Base-by-base conservation (phyloP, 2,329 filamentous ascomycete species). In the Diplodia sapinea region DNA sequence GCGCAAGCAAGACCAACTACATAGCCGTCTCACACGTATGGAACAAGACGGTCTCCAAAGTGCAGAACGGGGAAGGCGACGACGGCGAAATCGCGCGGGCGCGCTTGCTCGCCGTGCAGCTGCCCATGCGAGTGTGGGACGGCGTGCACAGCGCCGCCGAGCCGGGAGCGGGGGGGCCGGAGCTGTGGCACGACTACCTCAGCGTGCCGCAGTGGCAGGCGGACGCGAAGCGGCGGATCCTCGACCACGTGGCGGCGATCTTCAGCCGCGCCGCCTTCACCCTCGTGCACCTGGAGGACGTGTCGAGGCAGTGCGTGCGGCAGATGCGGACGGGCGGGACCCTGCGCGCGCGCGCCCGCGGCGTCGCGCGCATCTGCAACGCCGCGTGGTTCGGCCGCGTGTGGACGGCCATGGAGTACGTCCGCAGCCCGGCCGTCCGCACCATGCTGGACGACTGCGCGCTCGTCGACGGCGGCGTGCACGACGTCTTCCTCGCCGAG, bases 101-200 rank as follows among this genome's bases (percentile, higher is more conserved):
- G 9, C 55, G 55, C 8, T 7, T 2, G 23, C 38, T 61, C 12
- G 57, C 57, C 9, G 3, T 49, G 15, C 15, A 2, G 13, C 26
- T 49, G 23, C 57, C 57, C 23, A 31, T 50, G 57, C 8, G 20
- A 1, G 6, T 61, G 2, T 61, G 15, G 12, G 23, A 47, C 3
- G 57, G 20, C 1, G 4, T 61, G 2, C 23, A 11, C 8, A 36
- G 33, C 11, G 33, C 38, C 2, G 56, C 12, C 8, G 56, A 43
- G 2, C n/a, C n/a, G 40, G 15, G n/a, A 13, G 2, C 12, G 5
- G 36, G 36, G 0, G 31, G 31, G 8, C 50, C 2, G 1, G 67
- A 72, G 40, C 47, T 72, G 5, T 72, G 71, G 71, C 70, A 72
- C 54, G 70, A 72, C 61, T 72, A 72, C 49, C 62, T 71, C 11